A percentile compares a stretch with the other conserved stretches of the same genome.
Evolutionary conservation across 768 basidiomycete species (phyloP).

Genomic region (Brasilioporus rufonigricans): DNA sequence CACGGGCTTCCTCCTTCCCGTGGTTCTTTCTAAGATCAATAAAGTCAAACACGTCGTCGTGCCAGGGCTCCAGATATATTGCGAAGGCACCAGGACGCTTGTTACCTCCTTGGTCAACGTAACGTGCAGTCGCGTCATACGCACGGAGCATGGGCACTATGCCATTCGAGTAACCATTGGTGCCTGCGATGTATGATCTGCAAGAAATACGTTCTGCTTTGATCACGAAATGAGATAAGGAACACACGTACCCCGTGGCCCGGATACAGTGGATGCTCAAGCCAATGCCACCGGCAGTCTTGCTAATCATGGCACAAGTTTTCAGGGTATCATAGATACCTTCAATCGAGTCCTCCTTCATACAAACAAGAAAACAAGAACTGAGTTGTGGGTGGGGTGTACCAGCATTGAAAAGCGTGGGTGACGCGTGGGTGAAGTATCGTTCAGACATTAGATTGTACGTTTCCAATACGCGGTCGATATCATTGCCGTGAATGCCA

Average conservation of each 20-base stretch:
- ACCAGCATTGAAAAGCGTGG: slow-evolving; percentile 97
- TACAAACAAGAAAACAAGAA: slow-evolving; percentile 96
- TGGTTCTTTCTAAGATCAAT: slow-evolving; percentile 98
- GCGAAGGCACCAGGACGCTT: slow-evolving; percentile 99
- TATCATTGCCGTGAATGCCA: slow-evolving; percentile 88
- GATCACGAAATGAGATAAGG: neutral
- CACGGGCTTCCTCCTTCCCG: slow-evolving; percentile 96
- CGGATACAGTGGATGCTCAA: slow-evolving; percentile 95
- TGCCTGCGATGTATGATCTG: slow-evolving; percentile 97
- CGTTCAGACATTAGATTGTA: slow-evolving; percentile 97
- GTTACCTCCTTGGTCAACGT: slow-evolving; percentile 99
- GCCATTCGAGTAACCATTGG: slow-evolving; percentile 98
- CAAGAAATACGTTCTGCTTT: slow-evolving; percentile 1
- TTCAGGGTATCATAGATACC: slow-evolving; percentile 99
- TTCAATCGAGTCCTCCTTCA: slow-evolving; percentile 99
- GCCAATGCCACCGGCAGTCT: slow-evolving; percentile 98
- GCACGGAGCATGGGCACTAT: slow-evolving; percentile 99
- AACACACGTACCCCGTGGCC: slow-evolving; percentile 75
- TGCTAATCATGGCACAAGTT: slow-evolving; percentile 98
- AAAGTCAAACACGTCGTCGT: slow-evolving; percentile 96
- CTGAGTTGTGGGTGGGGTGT: slow-evolving; percentile 94
- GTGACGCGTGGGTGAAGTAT: slow-evolving; percentile 97
- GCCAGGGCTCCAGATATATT: slow-evolving; percentile 99
- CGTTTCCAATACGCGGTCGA: slow-evolving; percentile 87
- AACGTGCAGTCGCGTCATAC: slow-evolving; percentile 96